phyloP scores from a whole-genome alignment of 768 basidiomycete genomes.

The Lactarius tabidus region DNA sequence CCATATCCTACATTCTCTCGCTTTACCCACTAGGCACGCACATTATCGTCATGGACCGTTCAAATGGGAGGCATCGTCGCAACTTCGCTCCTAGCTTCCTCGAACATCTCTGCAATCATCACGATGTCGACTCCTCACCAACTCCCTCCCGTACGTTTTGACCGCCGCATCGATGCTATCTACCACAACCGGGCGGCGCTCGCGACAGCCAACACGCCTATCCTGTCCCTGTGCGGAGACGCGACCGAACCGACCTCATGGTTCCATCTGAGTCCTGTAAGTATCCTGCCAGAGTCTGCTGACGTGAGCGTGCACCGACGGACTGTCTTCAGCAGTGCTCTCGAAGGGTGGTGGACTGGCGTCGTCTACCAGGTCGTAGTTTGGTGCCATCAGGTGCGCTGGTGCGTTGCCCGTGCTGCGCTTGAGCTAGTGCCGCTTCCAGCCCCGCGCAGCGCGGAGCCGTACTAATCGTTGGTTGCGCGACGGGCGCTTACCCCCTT shows the following conservation, averaged over 20 bases:
- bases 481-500: conserved; percentile 49
- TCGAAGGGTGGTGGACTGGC: conserved; percentile 93
- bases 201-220: conserved; percentile 48
- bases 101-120: conserved; percentile 68
- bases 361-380: conserved; percentile 96
- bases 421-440: conserved; percentile 52
- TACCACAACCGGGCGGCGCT: conserved; percentile 51
- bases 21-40: conserved; percentile 60
- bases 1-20: conserved; percentile 75
- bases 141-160: conserved; percentile 85
- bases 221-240: conserved; percentile 88
- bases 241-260: conserved; percentile 83
- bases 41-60: conserved; percentile 85
- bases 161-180: conserved; percentile 70
- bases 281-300: conserved; percentile 49
- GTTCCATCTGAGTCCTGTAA: conserved; percentile 92
- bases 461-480: conserved; percentile 62
- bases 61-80: conserved; percentile 97
- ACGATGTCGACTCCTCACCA: conserved; percentile 97
- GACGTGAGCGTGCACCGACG: conserved; percentile 39
- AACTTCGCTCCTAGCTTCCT: conserved; percentile 66
- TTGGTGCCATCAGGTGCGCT: conserved; percentile 98
- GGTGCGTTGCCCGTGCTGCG: conserved; percentile 76
- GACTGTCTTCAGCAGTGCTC: conserved; percentile 79
- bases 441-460: conserved; percentile 32